Conservation (phyloP, 306 rosid genomes). For the Geum urbanum region DNA sequence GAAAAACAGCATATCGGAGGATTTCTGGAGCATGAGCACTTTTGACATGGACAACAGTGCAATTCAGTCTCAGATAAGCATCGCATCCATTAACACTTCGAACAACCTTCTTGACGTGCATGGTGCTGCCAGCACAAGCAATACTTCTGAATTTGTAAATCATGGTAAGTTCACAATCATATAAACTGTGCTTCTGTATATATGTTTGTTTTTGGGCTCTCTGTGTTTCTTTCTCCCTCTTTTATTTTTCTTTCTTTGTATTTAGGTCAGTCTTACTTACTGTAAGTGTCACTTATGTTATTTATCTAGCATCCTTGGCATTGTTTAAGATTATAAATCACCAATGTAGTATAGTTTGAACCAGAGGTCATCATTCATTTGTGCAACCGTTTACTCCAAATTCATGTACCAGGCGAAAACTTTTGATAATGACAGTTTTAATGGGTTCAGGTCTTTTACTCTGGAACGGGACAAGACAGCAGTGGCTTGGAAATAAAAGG, state of each 20-base stretch:
- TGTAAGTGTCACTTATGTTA: not conserved
- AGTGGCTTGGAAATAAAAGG: constrained; percentile 60
- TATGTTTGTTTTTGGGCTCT: not conserved
- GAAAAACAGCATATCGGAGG: constrained; percentile 53
- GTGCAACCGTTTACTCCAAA: not conserved
- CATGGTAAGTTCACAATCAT: constrained; percentile 51
- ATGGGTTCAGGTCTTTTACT: constrained; percentile 63
- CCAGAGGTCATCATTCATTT: too few relatives aligned
- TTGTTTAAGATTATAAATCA: not conserved
- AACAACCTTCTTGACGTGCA: constrained; percentile 41
- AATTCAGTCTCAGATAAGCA: constrained; percentile 50
- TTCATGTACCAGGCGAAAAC: not conserved
- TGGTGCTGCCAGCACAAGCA: constrained; percentile 42
- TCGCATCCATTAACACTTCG: constrained; percentile 34
- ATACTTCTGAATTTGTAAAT: constrained; percentile 61
- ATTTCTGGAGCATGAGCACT: constrained; percentile 66
- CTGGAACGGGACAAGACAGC: constrained; percentile 74
- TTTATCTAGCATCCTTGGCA: not conserved
- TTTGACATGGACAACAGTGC: constrained; percentile 53
- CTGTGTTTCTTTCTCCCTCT: constrained; percentile 12
- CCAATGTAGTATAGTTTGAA: not conserved
- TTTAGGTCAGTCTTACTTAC: not conserved
- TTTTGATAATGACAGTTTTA: constrained; percentile 12
- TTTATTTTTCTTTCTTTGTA: not conserved
- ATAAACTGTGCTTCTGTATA: not conserved